Percentiles rank a stretch among this genome's conserved stretches.
phyloP scores from a whole-genome alignment of 148 eudicot species.

The Persicaria maculosa region DNA sequence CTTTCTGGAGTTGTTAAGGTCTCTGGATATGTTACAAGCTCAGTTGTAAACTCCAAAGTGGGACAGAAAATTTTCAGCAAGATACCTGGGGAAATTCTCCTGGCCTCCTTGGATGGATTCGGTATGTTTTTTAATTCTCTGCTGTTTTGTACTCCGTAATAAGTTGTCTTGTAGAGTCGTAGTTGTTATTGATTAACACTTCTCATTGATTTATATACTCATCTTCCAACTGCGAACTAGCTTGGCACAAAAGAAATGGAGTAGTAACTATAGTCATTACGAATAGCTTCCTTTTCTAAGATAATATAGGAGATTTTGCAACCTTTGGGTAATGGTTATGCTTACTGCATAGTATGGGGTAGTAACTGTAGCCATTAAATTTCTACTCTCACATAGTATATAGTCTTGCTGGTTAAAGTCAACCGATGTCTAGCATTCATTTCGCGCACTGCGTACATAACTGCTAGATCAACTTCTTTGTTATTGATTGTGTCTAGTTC shows the following conservation, averaged over 20 bases:
- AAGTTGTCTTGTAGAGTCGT: not conserved
- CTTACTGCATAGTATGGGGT: too few relatives aligned
- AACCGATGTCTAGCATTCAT: too few relatives aligned
- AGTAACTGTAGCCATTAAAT: too few relatives aligned
- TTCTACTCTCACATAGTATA: too few relatives aligned
- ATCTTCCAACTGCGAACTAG: not conserved
- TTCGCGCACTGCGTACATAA: too few relatives aligned
- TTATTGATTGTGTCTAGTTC: too few relatives aligned
- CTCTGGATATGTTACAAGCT: constrained; percentile 40
- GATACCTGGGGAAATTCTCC: constrained; percentile 62
- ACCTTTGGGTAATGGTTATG: not conserved
- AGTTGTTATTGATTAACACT: not conserved
- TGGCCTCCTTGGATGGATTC: constrained; percentile 67
- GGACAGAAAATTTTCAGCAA: constrained; percentile 55
- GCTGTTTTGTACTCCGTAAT: not conserved
- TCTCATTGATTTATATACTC: not conserved
- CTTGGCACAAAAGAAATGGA: not conserved
- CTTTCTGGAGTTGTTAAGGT: constrained; percentile 59
- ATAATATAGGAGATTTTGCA: not conserved
- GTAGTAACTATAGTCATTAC: not conserved
- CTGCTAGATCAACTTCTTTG: not conserved
- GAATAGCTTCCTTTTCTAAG: not conserved
- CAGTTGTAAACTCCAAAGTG: constrained; percentile 44
- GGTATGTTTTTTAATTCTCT: constrained; percentile 30
- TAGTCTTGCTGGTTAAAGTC: too few relatives aligned